These are phyloP conservation scores for Carex parvula DNA, from an alignment of 176 grass and related monocot genomes.

Conservation along the genomic window DNA sequence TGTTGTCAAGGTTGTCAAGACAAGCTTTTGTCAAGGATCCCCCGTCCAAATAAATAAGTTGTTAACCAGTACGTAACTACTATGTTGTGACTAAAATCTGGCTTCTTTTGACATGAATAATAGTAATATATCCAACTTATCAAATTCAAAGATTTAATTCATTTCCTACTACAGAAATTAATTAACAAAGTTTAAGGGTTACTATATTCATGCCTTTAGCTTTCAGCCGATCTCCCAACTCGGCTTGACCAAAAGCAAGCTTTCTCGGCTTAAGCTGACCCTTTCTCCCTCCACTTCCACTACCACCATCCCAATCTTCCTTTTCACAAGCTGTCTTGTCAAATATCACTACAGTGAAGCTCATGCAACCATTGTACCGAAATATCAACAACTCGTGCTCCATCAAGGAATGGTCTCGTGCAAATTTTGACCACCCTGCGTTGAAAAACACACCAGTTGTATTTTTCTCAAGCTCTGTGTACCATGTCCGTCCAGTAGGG, in stretches of 20 bases:
- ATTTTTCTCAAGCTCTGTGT: conserved; percentile 39
- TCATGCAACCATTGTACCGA: conserved; percentile 53
- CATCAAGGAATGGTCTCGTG: conserved; percentile 54
- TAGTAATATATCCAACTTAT: not conserved
- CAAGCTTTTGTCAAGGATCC: too few relatives aligned
- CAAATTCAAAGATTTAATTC: not conserved
- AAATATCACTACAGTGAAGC: conserved; percentile 63
- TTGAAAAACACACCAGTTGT: conserved; percentile 61
- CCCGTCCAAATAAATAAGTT: not conserved
- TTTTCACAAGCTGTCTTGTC: conserved; percentile 65
- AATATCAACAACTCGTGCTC: conserved; percentile 75
- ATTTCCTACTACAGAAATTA: not conserved
- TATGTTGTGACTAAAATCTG: not conserved
- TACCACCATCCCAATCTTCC: not conserved
- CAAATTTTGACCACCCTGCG: conserved; percentile 60
- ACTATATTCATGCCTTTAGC: conserved; percentile 8
- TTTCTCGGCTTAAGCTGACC: not conserved
- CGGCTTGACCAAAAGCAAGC: not conserved
- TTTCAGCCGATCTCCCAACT: conserved; percentile 35
- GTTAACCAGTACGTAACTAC: not conserved
- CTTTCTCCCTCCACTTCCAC: conserved; percentile 1
- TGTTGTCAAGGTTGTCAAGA: too few relatives aligned
- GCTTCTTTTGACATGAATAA: not conserved
- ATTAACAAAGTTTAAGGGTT: not conserved
- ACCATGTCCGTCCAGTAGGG: conserved; percentile 57